These are phyloP conservation scores for Aegle marmelos DNA, from an alignment of 345 rosid species.

Conservation along the genomic window DNA sequence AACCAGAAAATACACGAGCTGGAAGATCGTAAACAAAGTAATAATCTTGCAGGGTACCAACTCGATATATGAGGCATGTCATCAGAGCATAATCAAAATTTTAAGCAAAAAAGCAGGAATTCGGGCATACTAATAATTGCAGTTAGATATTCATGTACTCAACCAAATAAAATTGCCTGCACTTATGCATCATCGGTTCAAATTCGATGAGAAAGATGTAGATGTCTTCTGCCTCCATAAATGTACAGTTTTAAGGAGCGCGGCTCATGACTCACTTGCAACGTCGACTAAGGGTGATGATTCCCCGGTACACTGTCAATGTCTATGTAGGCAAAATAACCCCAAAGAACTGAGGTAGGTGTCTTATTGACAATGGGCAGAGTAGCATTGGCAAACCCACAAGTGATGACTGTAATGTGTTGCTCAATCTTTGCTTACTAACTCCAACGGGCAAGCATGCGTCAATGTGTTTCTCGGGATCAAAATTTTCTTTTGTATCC, in stretches of 20 bases:
- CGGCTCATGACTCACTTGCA: conserved; percentile 51
- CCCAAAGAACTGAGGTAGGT: conserved; percentile 81
- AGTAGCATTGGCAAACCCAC: conserved; percentile 53
- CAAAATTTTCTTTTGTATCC: conserved; percentile 44
- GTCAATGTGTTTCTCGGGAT: conserved; percentile 70
- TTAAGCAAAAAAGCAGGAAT: not conserved
- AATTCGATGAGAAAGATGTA: too few relatives aligned
- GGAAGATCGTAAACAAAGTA: conserved; percentile 60
- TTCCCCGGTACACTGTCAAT: conserved; percentile 86
- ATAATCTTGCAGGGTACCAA: conserved; percentile 66
- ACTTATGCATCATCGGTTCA: too few relatives aligned
- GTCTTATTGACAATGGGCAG: conserved; percentile 59
- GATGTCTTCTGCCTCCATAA: too few relatives aligned
- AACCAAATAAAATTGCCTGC: not conserved
- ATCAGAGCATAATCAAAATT: conserved; percentile 9
- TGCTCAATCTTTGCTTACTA: conserved; percentile 79
- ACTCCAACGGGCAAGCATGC: conserved; percentile 74
- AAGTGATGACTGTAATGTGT: conserved; percentile 70
- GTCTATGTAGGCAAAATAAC: conserved; percentile 47
- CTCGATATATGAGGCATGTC: conserved; percentile 61
- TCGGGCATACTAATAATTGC: not conserved
- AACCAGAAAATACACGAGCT: conserved; percentile 52
- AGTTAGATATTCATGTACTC: not conserved
- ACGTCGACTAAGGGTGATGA: conserved; percentile 66
- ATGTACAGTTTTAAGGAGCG: too few relatives aligned